Conservation (phyloP, 345 rosid genomes). For the Xanthoceras sorbifolium region DNA sequence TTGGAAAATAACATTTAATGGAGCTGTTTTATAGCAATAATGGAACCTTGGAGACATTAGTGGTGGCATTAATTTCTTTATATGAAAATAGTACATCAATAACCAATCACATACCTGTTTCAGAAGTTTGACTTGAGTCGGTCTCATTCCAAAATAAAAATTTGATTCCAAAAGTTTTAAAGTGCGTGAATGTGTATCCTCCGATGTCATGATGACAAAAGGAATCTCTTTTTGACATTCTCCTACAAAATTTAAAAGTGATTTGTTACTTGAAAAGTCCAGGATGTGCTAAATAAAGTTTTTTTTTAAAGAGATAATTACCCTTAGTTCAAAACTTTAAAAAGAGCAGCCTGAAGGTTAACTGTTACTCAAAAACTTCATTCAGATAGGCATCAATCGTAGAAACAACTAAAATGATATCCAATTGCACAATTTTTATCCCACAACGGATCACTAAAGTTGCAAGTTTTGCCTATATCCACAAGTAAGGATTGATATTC, state of each 20-base stretch:
- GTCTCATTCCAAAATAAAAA: slow-evolving; percentile 88
- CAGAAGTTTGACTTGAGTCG: slow-evolving; percentile 80
- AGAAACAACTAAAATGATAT: neutral
- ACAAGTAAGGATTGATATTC: neutral
- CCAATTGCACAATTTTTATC: neutral
- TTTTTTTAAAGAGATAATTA: neutral
- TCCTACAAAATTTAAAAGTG: slow-evolving; percentile 41
- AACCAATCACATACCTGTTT: slow-evolving; percentile 66
- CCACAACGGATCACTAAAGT: neutral
- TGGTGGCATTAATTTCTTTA: neutral
- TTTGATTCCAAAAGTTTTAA: slow-evolving; percentile 65
- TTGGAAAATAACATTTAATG: slow-evolving; percentile 3
- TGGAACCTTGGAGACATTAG: neutral
- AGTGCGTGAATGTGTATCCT: slow-evolving; percentile 87
- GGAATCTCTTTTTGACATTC: slow-evolving; percentile 65
- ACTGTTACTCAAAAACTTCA: neutral
- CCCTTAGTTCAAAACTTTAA: neutral
- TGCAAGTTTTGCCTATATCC: neutral
- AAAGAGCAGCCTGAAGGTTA: neutral
- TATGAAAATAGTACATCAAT: slow-evolving; percentile 1
- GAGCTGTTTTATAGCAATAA: neutral
- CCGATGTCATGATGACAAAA: slow-evolving; percentile 92
- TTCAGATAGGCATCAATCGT: neutral
- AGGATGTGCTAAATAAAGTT: neutral
- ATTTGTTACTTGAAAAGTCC: slow-evolving; percentile 13